Percentiles rank a stretch among this genome's conserved stretches.
Conservation (phyloP, 1,284 basidiomycete genomes). For the Melampsora larici-populina region DNA sequence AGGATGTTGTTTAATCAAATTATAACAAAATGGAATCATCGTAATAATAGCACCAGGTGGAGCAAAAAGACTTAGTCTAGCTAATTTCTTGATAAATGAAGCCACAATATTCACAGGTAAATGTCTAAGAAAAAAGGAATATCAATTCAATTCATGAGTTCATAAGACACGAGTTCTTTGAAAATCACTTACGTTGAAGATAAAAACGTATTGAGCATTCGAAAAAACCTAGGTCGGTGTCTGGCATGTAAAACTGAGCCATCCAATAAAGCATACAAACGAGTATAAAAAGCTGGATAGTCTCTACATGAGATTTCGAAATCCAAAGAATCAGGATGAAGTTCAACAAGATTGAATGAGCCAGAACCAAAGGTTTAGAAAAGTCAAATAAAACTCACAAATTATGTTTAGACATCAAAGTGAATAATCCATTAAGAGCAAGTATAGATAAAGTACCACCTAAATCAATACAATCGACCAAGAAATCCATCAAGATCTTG, state of each 20-base stretch:
- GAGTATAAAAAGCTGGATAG: constrained; percentile 91
- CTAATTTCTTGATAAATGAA: constrained; percentile 87
- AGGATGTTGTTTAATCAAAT: constrained; percentile 87
- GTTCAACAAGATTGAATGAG: no score
- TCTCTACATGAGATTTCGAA: constrained; percentile 61
- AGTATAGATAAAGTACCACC: constrained; percentile 86
- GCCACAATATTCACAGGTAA: constrained; percentile 83
- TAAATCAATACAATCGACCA: constrained; percentile 78
- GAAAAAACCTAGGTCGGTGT: constrained; percentile 90
- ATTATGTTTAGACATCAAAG: constrained; percentile 88
- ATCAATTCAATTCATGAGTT: constrained; percentile 14
- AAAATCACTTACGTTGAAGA: constrained; percentile 68
- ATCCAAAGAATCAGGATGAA: neutral
- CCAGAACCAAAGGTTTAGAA: no score
- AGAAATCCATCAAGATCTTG: constrained; percentile 84
- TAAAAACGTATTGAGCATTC: constrained; percentile 83
- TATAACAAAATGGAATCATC: constrained; percentile 89
- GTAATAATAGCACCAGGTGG: constrained; percentile 87
- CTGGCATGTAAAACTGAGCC: constrained; percentile 82
- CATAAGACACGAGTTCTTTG: neutral
- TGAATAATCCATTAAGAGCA: constrained; percentile 85
- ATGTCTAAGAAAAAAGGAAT: constrained; percentile 60
- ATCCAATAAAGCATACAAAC: constrained; percentile 85
- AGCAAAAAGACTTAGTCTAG: constrained; percentile 75
- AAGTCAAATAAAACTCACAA: constrained; percentile 61